Percentiles rank a stretch among this genome's conserved stretches.
phyloP scores from a whole-genome alignment of 139 green algal genomes.

The Asterochloris erici region DNA sequence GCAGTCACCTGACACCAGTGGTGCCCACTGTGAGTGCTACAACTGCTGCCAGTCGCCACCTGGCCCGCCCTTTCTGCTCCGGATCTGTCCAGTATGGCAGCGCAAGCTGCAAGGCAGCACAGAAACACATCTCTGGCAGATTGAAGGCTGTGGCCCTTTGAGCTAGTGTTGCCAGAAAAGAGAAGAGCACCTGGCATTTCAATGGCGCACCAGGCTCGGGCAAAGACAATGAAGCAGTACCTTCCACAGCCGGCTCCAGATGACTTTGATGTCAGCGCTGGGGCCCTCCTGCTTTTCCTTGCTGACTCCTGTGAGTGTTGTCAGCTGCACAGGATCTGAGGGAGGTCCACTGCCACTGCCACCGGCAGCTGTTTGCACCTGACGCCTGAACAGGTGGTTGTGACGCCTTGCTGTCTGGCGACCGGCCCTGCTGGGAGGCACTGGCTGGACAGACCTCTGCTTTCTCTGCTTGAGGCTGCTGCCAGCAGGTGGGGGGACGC shows the following conservation, averaged over 20 bases:
- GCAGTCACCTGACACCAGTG: constrained; percentile 84
- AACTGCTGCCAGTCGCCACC: constrained; percentile 79
- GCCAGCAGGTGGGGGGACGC: no score
- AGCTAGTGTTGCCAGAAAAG: no score
- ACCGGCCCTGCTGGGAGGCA: neutral
- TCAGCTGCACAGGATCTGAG: no score
- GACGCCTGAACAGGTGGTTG: no score
- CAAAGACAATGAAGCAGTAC: constrained; percentile 17
- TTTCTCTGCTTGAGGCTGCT: constrained; percentile 18
- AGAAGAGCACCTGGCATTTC: neutral
- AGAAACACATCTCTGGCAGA: neutral
- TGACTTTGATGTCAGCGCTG: constrained; percentile 67
- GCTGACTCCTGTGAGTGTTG: no score
- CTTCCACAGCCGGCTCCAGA: constrained; percentile 56
- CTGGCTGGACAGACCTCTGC: neutral
- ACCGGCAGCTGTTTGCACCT: no score
- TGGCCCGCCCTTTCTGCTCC: constrained; percentile 41
- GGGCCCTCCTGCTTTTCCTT: constrained; percentile 45
- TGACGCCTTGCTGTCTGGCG: no score
- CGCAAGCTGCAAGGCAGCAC: constrained; percentile 51
- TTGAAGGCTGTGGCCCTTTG: neutral
- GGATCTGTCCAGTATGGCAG: constrained; percentile 79
- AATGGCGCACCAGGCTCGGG: neutral
- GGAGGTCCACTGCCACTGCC: no score
- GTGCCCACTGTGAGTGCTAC: constrained; percentile 89